A percentile compares a stretch with the other conserved stretches of the same genome.
Conservation (phyloP, 768 basidiomycete species). For the Leccinum sublutescens region DNA sequence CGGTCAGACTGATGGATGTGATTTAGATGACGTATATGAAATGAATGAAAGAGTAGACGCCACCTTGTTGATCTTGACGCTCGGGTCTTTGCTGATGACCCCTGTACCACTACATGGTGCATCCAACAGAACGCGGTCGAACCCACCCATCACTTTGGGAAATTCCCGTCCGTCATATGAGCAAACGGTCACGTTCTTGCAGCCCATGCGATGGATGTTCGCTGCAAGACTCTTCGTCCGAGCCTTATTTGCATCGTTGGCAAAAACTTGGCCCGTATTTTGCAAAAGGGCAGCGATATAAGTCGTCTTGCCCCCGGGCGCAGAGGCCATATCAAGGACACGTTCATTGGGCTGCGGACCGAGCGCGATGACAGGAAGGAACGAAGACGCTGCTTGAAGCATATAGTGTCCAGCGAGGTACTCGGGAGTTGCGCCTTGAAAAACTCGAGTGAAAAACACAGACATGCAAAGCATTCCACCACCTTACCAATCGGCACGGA, state of each 20-base stretch:
- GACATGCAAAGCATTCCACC: not conserved
- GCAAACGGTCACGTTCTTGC: slow-evolving; percentile 96
- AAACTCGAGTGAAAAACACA: not conserved
- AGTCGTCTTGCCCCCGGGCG: slow-evolving; percentile 97
- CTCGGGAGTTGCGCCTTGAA: slow-evolving; percentile 88
- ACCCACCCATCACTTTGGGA: slow-evolving; percentile 98
- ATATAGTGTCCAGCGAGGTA: slow-evolving; percentile 99
- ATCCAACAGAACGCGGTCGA: slow-evolving; percentile 95
- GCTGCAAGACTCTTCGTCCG: slow-evolving; percentile 96
- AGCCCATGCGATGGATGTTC: slow-evolving; percentile 94
- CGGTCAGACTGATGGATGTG: slow-evolving; percentile 67
- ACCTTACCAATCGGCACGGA: slow-evolving; percentile 83
- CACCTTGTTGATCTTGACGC: slow-evolving; percentile 98
- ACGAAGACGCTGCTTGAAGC: slow-evolving; percentile 98
- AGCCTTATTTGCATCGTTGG: slow-evolving; percentile 93
- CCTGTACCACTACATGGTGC: slow-evolving; percentile 98
- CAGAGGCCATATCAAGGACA: slow-evolving; percentile 97
- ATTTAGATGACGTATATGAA: slow-evolving; percentile 6
- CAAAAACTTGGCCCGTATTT: slow-evolving; percentile 97
- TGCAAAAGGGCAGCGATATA: slow-evolving; percentile 96
- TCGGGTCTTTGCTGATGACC: slow-evolving; percentile 96
- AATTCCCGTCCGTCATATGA: slow-evolving; percentile 98
- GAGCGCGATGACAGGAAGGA: slow-evolving; percentile 97
- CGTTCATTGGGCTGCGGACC: slow-evolving; percentile 91
- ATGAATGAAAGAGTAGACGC: slow-evolving; percentile 4